Conservation (phyloP, 768 basidiomycete species). For the Kwoniella bestiolae region DNA sequence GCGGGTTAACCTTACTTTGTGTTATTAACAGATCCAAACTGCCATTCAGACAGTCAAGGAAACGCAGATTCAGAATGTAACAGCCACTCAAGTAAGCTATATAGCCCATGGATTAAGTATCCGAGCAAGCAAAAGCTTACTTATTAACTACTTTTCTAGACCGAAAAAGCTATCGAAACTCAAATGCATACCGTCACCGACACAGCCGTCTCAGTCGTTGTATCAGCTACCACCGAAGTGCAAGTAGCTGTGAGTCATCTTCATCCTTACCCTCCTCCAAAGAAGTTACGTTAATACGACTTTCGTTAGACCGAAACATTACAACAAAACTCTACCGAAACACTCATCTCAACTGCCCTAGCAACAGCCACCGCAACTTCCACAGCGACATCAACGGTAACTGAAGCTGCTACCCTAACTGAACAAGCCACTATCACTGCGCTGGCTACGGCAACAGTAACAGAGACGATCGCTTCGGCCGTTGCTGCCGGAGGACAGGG, state of each 20-base stretch:
- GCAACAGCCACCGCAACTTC: constrained; percentile 17
- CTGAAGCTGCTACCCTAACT: not conserved
- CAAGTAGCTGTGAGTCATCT: constrained; percentile 15
- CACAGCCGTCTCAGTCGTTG: not conserved
- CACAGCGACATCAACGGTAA: constrained; percentile 7
- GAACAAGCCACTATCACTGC: not conserved
- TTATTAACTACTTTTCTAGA: not conserved
- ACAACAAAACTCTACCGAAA: not conserved
- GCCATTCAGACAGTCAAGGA: constrained; percentile 6
- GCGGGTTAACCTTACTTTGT: not conserved
- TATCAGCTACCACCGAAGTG: constrained; percentile 2
- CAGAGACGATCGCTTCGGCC: constrained; percentile 1
- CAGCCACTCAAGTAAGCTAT: not conserved
- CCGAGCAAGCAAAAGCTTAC: not conserved
- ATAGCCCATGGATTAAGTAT: not conserved
- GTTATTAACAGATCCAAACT: not conserved
- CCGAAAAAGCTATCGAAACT: constrained; percentile 12
- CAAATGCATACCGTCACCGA: constrained; percentile 2
- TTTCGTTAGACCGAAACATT: constrained; percentile 20
- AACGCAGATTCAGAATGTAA: not conserved
- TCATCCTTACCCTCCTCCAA: too few species aligned
- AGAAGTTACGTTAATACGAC: too few species aligned
- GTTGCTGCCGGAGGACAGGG: not conserved
- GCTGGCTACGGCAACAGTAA: constrained; percentile 17
- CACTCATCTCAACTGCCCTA: not conserved